These are phyloP conservation scores for Dicorynia guianensis DNA, from an alignment of 306 rosid species.

Conservation along the genomic window DNA sequence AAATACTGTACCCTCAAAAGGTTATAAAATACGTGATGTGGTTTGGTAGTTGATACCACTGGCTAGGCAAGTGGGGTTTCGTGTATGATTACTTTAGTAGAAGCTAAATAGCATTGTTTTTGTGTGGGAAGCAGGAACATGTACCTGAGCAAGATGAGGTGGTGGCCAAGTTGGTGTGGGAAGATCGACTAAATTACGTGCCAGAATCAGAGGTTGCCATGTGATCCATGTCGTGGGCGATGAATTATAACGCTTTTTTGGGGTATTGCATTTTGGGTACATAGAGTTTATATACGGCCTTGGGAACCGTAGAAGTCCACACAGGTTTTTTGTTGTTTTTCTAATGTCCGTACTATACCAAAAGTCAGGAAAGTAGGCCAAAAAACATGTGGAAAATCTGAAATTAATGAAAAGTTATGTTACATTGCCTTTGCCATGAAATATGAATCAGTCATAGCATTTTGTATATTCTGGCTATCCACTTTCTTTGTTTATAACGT, in stretches of 20 bases:
- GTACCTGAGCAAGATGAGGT: conserved; percentile 85
- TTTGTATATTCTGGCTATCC: too few species aligned
- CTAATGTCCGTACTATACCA: conserved; percentile 35
- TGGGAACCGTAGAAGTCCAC: conserved; percentile 52
- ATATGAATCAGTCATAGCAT: background rate
- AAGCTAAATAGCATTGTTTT: background rate
- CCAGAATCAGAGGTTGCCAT: conserved; percentile 83
- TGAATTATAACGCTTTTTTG: conserved; percentile 46
- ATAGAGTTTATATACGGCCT: conserved; percentile 53
- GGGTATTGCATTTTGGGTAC: conserved; percentile 54
- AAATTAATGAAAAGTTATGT: conserved; percentile 26
- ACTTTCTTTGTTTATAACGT: too few species aligned
- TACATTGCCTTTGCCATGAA: conserved; percentile 28
- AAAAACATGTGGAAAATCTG: conserved; percentile 20
- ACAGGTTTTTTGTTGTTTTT: conserved; percentile 39
- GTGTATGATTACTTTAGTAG: background rate
- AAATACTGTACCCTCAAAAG: too few species aligned
- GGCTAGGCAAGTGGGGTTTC: conserved; percentile 47
- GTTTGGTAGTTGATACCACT: conserved; percentile 4
- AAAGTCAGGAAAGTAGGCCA: conserved; percentile 29
- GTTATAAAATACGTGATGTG: background rate
- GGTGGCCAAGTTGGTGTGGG: conserved; percentile 97
- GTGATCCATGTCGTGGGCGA: conserved; percentile 43
- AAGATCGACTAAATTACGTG: conserved; percentile 70
- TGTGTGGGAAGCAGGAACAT: conserved; percentile 71